Evolutionary conservation across 2,329 filamentous ascomycete species (phyloP).

Genomic region (Bipolaris gigantea): DNA sequence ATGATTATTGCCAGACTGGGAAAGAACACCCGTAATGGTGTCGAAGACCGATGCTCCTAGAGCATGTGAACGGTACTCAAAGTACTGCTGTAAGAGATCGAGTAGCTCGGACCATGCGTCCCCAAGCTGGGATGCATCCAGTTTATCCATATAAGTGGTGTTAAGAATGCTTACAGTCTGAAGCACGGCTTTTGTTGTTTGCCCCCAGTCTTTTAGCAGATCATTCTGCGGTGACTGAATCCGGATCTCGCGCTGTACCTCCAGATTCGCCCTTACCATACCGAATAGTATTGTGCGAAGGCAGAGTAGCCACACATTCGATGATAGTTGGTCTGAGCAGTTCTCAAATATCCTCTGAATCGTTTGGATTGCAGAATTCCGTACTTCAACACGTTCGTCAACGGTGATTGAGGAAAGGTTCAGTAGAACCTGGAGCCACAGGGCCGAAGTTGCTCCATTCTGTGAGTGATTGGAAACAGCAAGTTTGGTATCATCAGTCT

Average conservation of each 20-base stretch:
- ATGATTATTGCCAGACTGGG: slow-evolving; percentile 28
- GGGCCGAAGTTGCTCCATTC: slow-evolving; percentile 66
- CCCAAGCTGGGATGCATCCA: slow-evolving; percentile 69
- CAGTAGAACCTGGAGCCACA: slow-evolving; percentile 78
- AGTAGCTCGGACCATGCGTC: slow-evolving; percentile 76
- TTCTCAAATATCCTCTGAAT: slow-evolving; percentile 89
- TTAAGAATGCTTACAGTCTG: slow-evolving; percentile 58
- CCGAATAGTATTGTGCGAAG: slow-evolving; percentile 79
- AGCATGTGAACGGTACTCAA: slow-evolving; percentile 45
- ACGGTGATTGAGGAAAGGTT: slow-evolving; percentile 71
- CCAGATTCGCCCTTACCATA: slow-evolving; percentile 66
- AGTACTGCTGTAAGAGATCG: slow-evolving; percentile 62
- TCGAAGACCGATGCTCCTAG: slow-evolving; percentile 49
- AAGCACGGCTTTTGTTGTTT: slow-evolving; percentile 46
- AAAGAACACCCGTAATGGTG: slow-evolving; percentile 46
- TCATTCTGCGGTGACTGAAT: slow-evolving; percentile 19
- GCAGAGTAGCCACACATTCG: slow-evolving; percentile 81
- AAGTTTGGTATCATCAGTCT: slow-evolving; percentile 54
- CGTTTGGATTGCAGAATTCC: slow-evolving; percentile 89
- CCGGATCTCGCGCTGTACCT: slow-evolving; percentile 28
- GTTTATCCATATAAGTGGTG: slow-evolving; percentile 72
- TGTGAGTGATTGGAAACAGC: slow-evolving; percentile 63
- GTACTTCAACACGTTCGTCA: slow-evolving; percentile 72
- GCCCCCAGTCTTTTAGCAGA: slow-evolving; percentile 41
- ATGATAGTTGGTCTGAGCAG: slow-evolving; percentile 76